Percentiles rank a stretch among this genome's conserved stretches.
Conservation (phyloP, 192 early-diverging fungal species). For the Coemansia sp. region DNA sequence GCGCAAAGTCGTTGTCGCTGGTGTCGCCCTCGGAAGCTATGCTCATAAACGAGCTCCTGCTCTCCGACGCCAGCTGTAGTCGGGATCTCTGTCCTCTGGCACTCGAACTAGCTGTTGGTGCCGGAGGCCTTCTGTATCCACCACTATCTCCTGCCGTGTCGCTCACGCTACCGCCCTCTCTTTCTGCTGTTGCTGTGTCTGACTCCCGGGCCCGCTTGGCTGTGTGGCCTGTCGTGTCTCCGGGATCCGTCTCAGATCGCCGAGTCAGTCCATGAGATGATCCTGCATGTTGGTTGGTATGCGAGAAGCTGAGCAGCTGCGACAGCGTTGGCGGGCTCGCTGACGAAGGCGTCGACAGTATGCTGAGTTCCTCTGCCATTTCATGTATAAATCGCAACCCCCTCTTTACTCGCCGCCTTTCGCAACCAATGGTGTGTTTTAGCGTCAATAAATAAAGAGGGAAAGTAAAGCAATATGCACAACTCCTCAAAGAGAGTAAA, state of each 20-base stretch:
- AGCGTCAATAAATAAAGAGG: too few species aligned
- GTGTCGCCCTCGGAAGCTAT: background rate
- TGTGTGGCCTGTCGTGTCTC: background rate
- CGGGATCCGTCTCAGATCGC: background rate
- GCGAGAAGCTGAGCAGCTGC: constrained; percentile 6
- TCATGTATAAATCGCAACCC: too few species aligned
- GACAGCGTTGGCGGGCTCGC: constrained; percentile 15
- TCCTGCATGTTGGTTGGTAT: background rate
- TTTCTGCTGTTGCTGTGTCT: too few species aligned
- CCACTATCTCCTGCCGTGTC: background rate
- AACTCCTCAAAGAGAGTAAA: too few species aligned
- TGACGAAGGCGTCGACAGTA: background rate
- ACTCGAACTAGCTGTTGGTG: too few species aligned
- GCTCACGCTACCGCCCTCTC: background rate
- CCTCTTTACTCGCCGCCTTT: too few species aligned
- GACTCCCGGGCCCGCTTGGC: background rate
- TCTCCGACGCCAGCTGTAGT: background rate
- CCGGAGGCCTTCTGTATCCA: background rate
- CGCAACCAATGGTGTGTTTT: too few species aligned
- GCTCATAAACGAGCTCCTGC: background rate
- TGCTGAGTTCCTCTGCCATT: background rate
- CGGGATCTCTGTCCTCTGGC: background rate
- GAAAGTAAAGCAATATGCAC: too few species aligned
- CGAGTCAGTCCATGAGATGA: background rate
- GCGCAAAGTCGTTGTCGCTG: constrained; percentile 4